phyloP scores from a whole-genome alignment of 441 rosid genomes.

The Pelargonium australe region DNA sequence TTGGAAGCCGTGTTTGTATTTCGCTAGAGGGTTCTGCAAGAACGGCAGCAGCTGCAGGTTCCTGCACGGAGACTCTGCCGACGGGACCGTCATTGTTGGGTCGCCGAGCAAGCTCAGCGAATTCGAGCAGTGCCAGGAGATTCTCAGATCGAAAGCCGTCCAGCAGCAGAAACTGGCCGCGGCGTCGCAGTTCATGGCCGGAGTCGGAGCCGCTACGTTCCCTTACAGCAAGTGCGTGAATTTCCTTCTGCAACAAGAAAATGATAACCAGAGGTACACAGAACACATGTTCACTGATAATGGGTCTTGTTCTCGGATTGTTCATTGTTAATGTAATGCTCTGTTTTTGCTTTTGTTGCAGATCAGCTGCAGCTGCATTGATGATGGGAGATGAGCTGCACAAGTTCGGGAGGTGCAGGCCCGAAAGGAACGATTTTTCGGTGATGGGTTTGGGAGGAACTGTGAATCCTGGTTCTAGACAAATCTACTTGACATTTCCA shows the following conservation, averaged over 20 bases:
- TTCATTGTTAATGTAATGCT: not conserved
- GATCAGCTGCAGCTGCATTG: conserved; percentile 8
- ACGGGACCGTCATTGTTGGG: conserved; percentile 40
- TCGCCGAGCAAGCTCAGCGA: conserved; percentile 50
- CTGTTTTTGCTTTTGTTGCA: not conserved
- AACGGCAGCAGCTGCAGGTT: conserved; percentile 81
- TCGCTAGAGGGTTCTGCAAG: conserved; percentile 69
- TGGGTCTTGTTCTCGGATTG: not conserved
- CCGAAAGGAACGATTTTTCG: conserved; percentile 23
- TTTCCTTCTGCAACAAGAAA: not conserved
- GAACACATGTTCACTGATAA: not conserved
- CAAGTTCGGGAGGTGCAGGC: conserved; percentile 46
- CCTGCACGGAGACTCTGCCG: conserved; percentile 32
- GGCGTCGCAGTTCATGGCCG: conserved; percentile 1
- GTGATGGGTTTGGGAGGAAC: not conserved
- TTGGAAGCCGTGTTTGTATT: conserved; percentile 79
- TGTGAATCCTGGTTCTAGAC: conserved; percentile 52
- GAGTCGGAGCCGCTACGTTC: not conserved
- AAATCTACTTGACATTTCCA: conserved; percentile 64
- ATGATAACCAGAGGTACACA: not conserved
- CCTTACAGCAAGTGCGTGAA: not conserved
- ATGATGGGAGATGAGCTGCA: conserved; percentile 44
- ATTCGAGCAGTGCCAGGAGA: conserved; percentile 27
- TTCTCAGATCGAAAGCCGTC: not conserved
- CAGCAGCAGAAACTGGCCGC: conserved; percentile 3